Base-by-base conservation (phyloP, 192 early-diverging fungal genomes). In the Phycomyces blakesleeanus region DNA sequence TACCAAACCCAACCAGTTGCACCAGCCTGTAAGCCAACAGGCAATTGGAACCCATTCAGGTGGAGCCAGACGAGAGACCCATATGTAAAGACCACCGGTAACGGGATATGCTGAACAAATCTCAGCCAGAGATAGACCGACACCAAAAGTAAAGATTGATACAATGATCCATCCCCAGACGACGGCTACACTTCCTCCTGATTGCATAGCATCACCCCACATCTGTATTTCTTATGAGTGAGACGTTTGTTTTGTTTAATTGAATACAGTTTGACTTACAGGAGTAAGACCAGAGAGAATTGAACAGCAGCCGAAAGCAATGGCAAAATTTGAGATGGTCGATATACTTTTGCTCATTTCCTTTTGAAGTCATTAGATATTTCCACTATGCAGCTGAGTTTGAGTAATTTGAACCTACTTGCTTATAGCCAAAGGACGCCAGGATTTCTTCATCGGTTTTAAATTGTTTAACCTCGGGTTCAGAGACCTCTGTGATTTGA, bases 21-120 rank as follows among this genome's bases (percentile, higher is more conserved):
- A 78, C 55, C 76, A 83, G 4, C 82, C 82, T 0, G 81, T 81
- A n/a, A 83, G 27, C 78, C 78, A 83, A 15, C 75, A 78, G 12
- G 73, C 69, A 24, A 83, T 60, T 5, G 82, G 82, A 0, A 74
- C 79, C 75, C 77, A 80, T 50, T 73, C 68, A 11, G 73, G 51
- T 15, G 68, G 70, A 5, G 77, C 79, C 22, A 83, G 55, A 22
- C 69, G 66, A 26, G 81, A 76, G 14, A 76, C 76, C 82, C 82
- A 83, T 50, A 80, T 74, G 65, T 83, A 83, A 0, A 82, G 55
- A 22, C 73, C 78, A n/a, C 81, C 81, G 10, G 81, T 76, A 6
- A 78, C 74, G 0, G 81, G 77, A 58, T 71, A 78, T 10, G 81
- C 76, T 1, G 73, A 76, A 44, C 77, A 79, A 40, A 83, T 83